Base-by-base conservation (phyloP, 164 flowering plant species). In the Dillenia turbinata region DNA sequence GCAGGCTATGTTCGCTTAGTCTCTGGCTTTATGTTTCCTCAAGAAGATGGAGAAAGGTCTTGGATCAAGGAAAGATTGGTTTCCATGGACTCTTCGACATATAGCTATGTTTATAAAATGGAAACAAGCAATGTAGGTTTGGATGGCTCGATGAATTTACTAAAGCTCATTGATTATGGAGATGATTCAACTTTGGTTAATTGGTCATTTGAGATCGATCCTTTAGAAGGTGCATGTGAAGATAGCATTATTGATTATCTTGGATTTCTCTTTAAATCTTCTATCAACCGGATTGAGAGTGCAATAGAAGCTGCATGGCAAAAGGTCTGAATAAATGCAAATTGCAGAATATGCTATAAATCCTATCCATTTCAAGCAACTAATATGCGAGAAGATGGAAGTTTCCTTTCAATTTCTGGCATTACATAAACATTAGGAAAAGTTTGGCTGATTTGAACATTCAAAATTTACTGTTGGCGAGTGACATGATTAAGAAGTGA, bases 21-120 rank as follows among this genome's bases (percentile, higher is more conserved):
- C 45, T 83, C 85, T 2, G 93, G 93, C 33, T 85, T 81, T 78
- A 83, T 85, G 88, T 83, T 85, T 66, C 84, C 88, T 13, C 88
- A 73, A 52, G 63, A 76, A 52, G 85, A 87, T 52, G 83, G 85
- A 56, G 87, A 81, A 10, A 77, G 86, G 62, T 81, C 88, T 9
- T 87, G 92, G 92, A 81, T 86, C 69, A 82, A 81, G 68, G 86
- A 81, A 66, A 76, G 62, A 61, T 64, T 81, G 44, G 68, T 84
- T 48, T 72, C 62, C 54, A 71, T 86, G 73, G 84, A 86, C 52
- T 47, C 71, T 10, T 19, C 68, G 11, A 59, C 73, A 19, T 69
- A 75, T 40, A 69, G 65, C 47, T 84, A 82, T 57, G 67, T 62
- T 14, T 84, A 84, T 62, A 62, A 24, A 59, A 73, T 84, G 88